These are phyloP conservation scores for Phytopythium kandeliae DNA, from an alignment of 352 stramenopile genomes.

Conservation along the genomic window DNA sequence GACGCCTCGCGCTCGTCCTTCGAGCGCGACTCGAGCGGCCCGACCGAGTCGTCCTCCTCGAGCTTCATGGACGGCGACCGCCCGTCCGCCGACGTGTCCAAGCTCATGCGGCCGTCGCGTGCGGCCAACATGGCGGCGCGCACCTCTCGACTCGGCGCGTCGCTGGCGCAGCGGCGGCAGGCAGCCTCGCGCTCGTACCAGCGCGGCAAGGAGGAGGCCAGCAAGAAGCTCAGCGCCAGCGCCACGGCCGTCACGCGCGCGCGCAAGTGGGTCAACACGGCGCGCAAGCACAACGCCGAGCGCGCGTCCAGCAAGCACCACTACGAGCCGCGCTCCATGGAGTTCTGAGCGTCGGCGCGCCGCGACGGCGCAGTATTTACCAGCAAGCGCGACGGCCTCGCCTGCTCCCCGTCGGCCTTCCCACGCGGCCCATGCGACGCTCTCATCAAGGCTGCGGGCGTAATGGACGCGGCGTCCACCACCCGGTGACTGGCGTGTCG, in stretches of 20 bases:
- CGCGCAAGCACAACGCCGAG: conserved; percentile 10
- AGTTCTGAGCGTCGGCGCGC: not conserved
- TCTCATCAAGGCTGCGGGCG: too few species aligned
- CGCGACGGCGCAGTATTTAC: too few species aligned
- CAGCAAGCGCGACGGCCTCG: conserved; percentile 1
- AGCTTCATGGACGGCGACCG: conserved; percentile 31
- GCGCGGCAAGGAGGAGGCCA: conserved; percentile 22
- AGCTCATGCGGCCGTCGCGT: conserved; percentile 20
- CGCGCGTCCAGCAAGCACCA: conserved; percentile 10
- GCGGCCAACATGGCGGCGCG: conserved; percentile 9
- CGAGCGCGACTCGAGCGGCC: conserved; percentile 23
- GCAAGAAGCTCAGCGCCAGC: conserved; percentile 19
- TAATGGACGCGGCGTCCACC: too few species aligned
- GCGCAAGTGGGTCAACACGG: conserved; percentile 24
- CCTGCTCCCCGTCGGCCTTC: too few species aligned
- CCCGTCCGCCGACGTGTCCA: conserved; percentile 35
- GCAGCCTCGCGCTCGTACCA: conserved; percentile 21
- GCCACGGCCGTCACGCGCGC: conserved; percentile 19
- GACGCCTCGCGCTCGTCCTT: conserved; percentile 1
- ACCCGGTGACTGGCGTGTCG: too few species aligned
- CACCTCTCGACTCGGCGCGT: conserved; percentile 19
- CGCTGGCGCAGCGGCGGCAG: conserved; percentile 28
- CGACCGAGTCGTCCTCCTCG: conserved; percentile 19
- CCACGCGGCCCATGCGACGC: too few species aligned
- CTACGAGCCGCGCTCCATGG: conserved; percentile 6